phyloP scores from a whole-genome alignment of 306 rosid genomes.

The Vigna nakashimae region DNA sequence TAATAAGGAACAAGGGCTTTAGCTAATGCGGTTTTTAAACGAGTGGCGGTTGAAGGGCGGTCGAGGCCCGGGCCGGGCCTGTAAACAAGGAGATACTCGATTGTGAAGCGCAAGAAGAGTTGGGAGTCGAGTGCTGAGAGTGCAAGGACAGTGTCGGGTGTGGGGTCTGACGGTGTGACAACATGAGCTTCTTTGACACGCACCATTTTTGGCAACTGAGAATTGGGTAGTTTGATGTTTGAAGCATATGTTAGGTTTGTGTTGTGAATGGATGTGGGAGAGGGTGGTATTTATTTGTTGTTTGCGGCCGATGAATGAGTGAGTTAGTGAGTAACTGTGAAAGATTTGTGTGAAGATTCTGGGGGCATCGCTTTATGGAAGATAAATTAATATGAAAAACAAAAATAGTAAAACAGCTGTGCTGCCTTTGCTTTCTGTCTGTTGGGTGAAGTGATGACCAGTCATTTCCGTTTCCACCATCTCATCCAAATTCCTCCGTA shows the following conservation, averaged over 20 bases:
- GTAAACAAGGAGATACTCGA: constrained; percentile 77
- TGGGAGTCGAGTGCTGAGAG: constrained; percentile 89
- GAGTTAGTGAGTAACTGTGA: constrained; percentile 47
- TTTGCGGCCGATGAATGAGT: too few species aligned
- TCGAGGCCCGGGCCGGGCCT: constrained; percentile 47
- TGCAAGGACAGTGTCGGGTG: constrained; percentile 58
- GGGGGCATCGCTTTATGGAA: constrained; percentile 62
- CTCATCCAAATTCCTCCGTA: constrained; percentile 24
- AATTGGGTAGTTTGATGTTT: not conserved
- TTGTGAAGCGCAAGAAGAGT: constrained; percentile 86
- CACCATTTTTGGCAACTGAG: constrained; percentile 23
- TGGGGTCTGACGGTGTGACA: constrained; percentile 71
- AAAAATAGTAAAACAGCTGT: constrained; percentile 55
- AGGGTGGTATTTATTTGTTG: constrained; percentile 35
- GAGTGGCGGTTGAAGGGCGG: constrained; percentile 39
- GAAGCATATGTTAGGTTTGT: not conserved
- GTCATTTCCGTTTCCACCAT: constrained; percentile 22
- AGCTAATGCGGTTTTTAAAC: constrained; percentile 66
- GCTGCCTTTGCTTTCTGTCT: constrained; percentile 56
- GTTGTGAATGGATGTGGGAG: not conserved
- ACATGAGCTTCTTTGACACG: constrained; percentile 63
- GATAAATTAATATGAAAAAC: constrained; percentile 60
- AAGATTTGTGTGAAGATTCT: constrained; percentile 87
- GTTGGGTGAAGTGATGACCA: constrained; percentile 40
- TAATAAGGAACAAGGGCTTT: constrained; percentile 68